These are phyloP conservation scores for Mortierella claussenii DNA, from an alignment of 192 early-diverging fungal species.

Conservation along the genomic window DNA sequence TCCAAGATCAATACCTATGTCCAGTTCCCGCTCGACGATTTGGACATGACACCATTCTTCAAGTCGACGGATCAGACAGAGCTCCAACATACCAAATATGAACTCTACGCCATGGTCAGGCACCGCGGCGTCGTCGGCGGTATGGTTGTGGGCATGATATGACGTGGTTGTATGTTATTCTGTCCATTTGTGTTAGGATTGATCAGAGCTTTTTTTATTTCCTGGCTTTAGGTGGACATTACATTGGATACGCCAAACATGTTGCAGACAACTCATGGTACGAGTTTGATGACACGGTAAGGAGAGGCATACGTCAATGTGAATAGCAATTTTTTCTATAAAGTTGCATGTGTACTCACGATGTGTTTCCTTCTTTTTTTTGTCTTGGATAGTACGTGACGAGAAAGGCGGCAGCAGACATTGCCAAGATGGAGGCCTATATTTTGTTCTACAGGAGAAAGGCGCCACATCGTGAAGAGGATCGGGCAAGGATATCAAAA, in stretches of 20 bases:
- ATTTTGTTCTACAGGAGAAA: slow-evolving; percentile 51
- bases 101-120: slow-evolving; percentile 53
- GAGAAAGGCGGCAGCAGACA: slow-evolving; percentile 39
- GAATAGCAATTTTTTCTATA: neutral
- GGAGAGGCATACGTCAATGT: neutral
- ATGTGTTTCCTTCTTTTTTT: too few species aligned
- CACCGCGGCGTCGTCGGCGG: slow-evolving; percentile 56
- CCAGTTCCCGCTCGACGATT: slow-evolving; percentile 57
- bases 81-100: slow-evolving; percentile 44
- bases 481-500: slow-evolving; percentile 41
- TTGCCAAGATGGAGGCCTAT: slow-evolving; percentile 55
- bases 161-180: too few species aligned
- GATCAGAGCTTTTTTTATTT: too few species aligned
- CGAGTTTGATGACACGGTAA: slow-evolving; percentile 60
- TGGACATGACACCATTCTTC: slow-evolving; percentile 55
- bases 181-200: too few species aligned
- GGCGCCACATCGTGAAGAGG: slow-evolving; percentile 35
- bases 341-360: too few species aligned
- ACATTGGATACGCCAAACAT: slow-evolving; percentile 55
- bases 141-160: too few species aligned
- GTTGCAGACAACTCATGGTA: slow-evolving; percentile 49
- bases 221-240: slow-evolving; percentile 58
- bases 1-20: slow-evolving; percentile 58
- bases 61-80: slow-evolving; percentile 38
- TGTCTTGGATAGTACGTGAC: slow-evolving; percentile 40